These are phyloP conservation scores for Ceratocystis colombiana DNA, from an alignment of 2,329 filamentous ascomycete species.

Conservation along the genomic window DNA sequence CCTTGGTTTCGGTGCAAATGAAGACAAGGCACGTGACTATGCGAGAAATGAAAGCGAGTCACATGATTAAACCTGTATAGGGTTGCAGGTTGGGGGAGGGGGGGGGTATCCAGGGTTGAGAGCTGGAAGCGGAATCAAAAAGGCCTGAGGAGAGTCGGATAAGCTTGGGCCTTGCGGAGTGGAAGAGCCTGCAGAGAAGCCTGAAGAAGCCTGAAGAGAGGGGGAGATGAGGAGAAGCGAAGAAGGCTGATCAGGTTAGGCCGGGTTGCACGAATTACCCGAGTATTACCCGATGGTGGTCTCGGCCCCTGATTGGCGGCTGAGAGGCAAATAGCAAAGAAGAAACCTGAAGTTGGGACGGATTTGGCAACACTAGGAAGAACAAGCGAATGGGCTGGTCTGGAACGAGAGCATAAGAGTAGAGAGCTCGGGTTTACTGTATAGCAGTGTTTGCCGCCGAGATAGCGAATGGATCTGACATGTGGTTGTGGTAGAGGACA, in stretches of 20 bases:
- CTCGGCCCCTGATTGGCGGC: slow-evolving; percentile 13
- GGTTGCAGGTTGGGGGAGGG: too few species aligned
- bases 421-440: neutral
- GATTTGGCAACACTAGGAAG: neutral
- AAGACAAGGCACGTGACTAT: neutral
- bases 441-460: neutral
- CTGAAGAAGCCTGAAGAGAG: neutral
- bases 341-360: neutral
- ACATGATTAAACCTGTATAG: neutral
- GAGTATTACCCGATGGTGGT: neutral
- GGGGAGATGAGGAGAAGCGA: neutral
- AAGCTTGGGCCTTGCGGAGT: neutral
- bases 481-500: neutral
- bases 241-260: neutral
- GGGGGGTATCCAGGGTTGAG: too few species aligned
- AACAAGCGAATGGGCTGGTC: neutral
- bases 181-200: neutral
- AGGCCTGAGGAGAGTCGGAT: neutral
- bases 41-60: neutral
- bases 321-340: neutral
- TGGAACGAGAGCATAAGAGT: neutral
- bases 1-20: neutral
- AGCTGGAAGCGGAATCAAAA: too few species aligned
- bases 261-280: neutral
- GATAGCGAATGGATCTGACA: neutral